phyloP scores from a whole-genome alignment of 164 flowering plant genomes.

The Umbellularia californica region DNA sequence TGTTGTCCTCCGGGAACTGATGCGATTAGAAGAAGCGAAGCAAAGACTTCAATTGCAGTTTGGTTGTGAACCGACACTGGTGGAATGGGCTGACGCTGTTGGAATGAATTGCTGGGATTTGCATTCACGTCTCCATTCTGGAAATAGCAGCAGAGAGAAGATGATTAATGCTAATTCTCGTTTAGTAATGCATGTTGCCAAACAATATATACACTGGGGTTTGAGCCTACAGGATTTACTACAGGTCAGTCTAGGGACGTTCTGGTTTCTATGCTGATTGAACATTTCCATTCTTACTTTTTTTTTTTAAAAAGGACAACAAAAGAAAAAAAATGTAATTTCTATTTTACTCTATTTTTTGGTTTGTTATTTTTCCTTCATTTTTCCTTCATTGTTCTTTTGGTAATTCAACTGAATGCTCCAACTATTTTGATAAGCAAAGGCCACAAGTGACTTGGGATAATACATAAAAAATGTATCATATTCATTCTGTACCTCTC shows the following conservation, averaged over 20 bases:
- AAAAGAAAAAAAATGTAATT: no score
- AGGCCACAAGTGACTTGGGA: background rate
- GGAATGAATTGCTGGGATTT: slow-evolving; percentile 55
- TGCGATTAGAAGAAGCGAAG: slow-evolving; percentile 61
- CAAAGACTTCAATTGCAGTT: slow-evolving; percentile 55
- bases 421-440: background rate
- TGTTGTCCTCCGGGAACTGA: slow-evolving; percentile 43
- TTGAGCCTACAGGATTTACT: slow-evolving; percentile 71
- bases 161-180: slow-evolving; percentile 73
- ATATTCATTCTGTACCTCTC: background rate
- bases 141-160: slow-evolving; percentile 63
- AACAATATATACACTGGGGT: slow-evolving; percentile 72
- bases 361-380: background rate
- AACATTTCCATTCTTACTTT: no score
- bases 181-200: slow-evolving; percentile 88
- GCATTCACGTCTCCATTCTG: slow-evolving; percentile 45
- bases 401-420: background rate
- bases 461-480: background rate
- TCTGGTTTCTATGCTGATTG: no score
- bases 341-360: background rate
- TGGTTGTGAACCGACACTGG: slow-evolving; percentile 71
- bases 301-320: no score
- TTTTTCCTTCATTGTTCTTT: background rate
- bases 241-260: slow-evolving; percentile 47
- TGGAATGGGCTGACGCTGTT: slow-evolving; percentile 82